phyloP scores from a whole-genome alignment of 1,139 yeast species.

The Yamadazyma dendronema region DNA sequence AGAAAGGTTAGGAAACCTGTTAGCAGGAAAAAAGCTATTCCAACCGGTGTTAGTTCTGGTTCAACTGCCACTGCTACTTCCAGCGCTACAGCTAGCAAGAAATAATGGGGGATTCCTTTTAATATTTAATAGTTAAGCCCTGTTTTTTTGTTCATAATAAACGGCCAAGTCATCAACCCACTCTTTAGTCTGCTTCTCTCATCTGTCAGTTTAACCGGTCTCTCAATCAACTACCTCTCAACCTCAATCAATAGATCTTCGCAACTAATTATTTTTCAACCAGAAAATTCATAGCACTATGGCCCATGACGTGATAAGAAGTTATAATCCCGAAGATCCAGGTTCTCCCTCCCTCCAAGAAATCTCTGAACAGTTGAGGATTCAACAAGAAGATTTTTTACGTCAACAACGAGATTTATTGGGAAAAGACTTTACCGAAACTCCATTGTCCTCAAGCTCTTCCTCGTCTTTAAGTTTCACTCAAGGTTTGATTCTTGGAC shows the following conservation, averaged over 20 bases:
- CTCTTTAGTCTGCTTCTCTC: no score
- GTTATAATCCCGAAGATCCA: neutral
- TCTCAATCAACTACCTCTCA: no score
- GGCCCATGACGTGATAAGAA: slow-evolving; percentile 1
- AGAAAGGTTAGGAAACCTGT: slow-evolving; percentile 17
- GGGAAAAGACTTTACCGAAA: slow-evolving; percentile 15
- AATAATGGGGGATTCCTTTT: no score
- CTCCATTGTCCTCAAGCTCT: no score
- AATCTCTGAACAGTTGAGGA: slow-evolving; percentile 29
- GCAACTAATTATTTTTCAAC: neutral
- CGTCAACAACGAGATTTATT: slow-evolving; percentile 30
- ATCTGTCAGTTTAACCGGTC: no score
- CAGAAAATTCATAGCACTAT: neutral
- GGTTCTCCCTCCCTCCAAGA: slow-evolving; percentile 16
- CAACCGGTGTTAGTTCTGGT: neutral
- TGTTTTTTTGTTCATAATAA: neutral
- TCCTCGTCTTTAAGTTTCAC: slow-evolving; percentile 60
- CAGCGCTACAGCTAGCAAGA: no score
- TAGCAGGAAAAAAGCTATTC: slow-evolving; percentile 13
- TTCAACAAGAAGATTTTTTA: slow-evolving; percentile 33
- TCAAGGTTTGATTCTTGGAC: slow-evolving; percentile 80
- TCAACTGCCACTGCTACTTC: neutral
- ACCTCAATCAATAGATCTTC: neutral
- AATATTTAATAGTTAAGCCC: neutral
- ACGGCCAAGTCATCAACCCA: no score